Conservation (phyloP, 306 rosid genomes). For the Casuarina equisetifolia region DNA sequence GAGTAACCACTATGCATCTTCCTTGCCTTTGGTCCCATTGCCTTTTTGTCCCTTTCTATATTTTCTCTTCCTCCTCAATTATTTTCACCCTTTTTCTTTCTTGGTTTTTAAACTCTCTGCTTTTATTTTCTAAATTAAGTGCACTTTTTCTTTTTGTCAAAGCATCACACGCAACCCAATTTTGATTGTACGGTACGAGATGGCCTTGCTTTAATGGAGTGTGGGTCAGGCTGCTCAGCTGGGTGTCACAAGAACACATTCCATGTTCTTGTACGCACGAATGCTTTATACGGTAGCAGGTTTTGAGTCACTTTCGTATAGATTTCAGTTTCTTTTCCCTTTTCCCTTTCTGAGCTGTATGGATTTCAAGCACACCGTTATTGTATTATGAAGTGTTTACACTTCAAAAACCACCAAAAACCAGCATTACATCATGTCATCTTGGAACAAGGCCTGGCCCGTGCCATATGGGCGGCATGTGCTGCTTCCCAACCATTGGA, state of each 20-base stretch:
- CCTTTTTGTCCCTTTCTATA: constrained; percentile 50
- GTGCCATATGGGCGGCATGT: constrained; percentile 43
- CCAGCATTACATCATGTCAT: constrained; percentile 15
- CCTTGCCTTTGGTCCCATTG: constrained; percentile 44
- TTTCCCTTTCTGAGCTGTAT: no score
- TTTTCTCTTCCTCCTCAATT: background rate
- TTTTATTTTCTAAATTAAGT: constrained; percentile 6
- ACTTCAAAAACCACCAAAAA: no score
- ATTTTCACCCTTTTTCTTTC: background rate
- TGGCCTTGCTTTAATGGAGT: constrained; percentile 15
- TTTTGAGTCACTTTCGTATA: background rate
- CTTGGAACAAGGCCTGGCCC: constrained; percentile 37
- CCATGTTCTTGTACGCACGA: background rate
- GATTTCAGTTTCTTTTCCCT: background rate
- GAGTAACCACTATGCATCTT: constrained; percentile 26
- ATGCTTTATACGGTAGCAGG: background rate
- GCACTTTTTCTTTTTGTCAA: constrained; percentile 34
- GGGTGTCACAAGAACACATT: constrained; percentile 27
- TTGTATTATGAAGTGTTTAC: background rate
- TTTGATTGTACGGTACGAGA: constrained; percentile 38
- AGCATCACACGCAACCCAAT: constrained; percentile 31
- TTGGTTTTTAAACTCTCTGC: background rate
- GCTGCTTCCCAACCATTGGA: constrained; percentile 41
- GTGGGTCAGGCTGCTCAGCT: constrained; percentile 31
- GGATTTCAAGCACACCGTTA: background rate